phyloP scores from a whole-genome alignment of 1,139 yeast species.

The Maudiozyma humilis region DNA sequence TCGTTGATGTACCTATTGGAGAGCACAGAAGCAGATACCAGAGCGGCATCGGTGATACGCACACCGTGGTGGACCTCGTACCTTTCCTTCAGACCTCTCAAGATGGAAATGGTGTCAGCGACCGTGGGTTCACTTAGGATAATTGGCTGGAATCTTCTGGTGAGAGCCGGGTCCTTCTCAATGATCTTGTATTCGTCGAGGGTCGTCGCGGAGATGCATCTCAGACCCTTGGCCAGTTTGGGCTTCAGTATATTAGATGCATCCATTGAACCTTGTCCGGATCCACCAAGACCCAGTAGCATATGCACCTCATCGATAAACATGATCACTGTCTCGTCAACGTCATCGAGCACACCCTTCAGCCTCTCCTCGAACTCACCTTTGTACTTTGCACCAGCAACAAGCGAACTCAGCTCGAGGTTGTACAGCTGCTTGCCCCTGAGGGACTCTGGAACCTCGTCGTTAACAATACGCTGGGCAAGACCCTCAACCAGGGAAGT shows the following conservation, averaged over 20 bases:
- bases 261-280: constrained; percentile 81
- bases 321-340: constrained; percentile 70
- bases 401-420: constrained; percentile 73
- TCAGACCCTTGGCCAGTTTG: constrained; percentile 87
- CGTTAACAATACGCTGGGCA: constrained; percentile 83
- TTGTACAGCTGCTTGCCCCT: constrained; percentile 76
- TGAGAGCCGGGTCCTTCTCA: constrained; percentile 86
- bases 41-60: constrained; percentile 85
- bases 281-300: constrained; percentile 88
- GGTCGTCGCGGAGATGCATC: constrained; percentile 95
- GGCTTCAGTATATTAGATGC: constrained; percentile 92
- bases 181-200: constrained; percentile 82
- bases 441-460: constrained; percentile 92
- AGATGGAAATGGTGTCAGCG: constrained; percentile 81
- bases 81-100: constrained; percentile 86
- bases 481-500: constrained; percentile 94
- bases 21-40: constrained; percentile 88
- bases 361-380: constrained; percentile 94
- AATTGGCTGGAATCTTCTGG: constrained; percentile 89
- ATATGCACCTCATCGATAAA: constrained; percentile 92
- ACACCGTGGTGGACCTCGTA: constrained; percentile 98
- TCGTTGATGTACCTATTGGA: constrained; percentile 89
- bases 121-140: constrained; percentile 85
- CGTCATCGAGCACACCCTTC: constrained; percentile 75
- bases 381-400: constrained; percentile 88